Base-by-base conservation (phyloP, 2,329 filamentous ascomycete genomes). In the Incumbomyces delicatus region DNA sequence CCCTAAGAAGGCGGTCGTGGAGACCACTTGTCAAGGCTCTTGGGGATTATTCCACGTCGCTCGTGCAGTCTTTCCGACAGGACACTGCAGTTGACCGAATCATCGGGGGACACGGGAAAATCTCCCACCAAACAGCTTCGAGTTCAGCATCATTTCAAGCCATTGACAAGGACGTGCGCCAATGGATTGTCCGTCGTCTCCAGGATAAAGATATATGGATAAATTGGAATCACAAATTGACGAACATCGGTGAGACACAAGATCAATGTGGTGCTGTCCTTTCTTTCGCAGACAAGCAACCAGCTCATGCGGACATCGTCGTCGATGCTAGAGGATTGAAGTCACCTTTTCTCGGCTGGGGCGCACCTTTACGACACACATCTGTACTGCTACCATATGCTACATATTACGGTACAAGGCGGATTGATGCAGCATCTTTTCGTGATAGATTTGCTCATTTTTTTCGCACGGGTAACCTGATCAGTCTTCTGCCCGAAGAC, bases 161-260 rank as follows among this genome's bases (percentile, higher is more conserved):
- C 38, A 29, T 46, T 22, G 43, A 46, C 22, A 38, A 16, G 38
- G 43, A 38, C 13, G 13, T 46, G 13, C 43, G 43, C 6, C 17
- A 38, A 14, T 38, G 22, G 18, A 14, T 46, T 16, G 18, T 33
- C 5, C 16, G 38, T 6, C 8, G 13, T 12, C 31, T 44, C 11
- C 11, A 17, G n/a, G 17, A 27, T 14, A 18, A 22, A 20, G 34
- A 35, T 14, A 20, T 22, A 16, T 3, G 30, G 8, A 27, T 46
- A 12, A 20, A 38, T 2, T 46, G 43, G 43, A 17, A 37, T 31
- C 43, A 46, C 35, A 46, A 46, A 37, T 7, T 46, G 10, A 39
- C 43, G 12, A 14, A 5, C 13, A 39, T 40, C n/a, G 18, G 33
- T 6, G n/a, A 20, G 18, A 17, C 41, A 18, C 2, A 12, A 11